phyloP scores from a whole-genome alignment of 169 alveolate species.

The Babesia bovis region DNA sequence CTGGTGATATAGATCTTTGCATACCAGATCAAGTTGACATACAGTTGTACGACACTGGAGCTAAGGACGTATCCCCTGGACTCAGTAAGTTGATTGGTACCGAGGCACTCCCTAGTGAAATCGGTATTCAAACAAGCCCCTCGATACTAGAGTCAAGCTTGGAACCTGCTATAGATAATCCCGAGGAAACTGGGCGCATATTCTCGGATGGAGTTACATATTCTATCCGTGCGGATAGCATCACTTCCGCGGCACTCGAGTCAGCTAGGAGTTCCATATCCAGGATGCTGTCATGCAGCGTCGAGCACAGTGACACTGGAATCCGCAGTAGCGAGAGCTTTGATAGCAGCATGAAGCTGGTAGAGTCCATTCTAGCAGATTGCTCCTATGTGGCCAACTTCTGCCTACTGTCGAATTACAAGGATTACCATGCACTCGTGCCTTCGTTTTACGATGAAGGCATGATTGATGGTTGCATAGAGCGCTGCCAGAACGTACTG shows the following conservation, averaged over 20 bases:
- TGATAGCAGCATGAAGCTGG: slow-evolving; percentile 23
- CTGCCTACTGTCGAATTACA: slow-evolving; percentile 54
- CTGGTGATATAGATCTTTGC: no score
- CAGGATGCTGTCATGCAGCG: slow-evolving; percentile 4
- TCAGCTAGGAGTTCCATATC: slow-evolving; percentile 36
- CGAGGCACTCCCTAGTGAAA: no score
- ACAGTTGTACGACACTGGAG: no score
- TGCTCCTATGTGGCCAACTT: slow-evolving; percentile 54
- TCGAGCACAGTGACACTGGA: neutral
- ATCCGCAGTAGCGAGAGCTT: neutral
- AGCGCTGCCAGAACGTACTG: slow-evolving; percentile 15
- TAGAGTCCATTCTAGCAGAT: slow-evolving; percentile 41
- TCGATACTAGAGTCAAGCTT: neutral
- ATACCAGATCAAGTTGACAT: no score
- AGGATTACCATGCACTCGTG: slow-evolving; percentile 47
- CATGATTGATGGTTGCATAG: slow-evolving; percentile 17
- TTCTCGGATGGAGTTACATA: no score
- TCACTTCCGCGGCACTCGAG: slow-evolving; percentile 7
- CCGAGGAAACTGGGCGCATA: no score
- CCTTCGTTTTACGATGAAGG: slow-evolving; percentile 43
- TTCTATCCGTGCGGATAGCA: no score
- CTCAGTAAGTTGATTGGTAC: no score
- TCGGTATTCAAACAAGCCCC: slow-evolving; percentile 20
- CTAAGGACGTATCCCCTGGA: no score
- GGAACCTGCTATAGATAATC: neutral